Base-by-base conservation (phyloP, 2,329 filamentous ascomycete species). In the Teratosphaeria nubilosa region DNA sequence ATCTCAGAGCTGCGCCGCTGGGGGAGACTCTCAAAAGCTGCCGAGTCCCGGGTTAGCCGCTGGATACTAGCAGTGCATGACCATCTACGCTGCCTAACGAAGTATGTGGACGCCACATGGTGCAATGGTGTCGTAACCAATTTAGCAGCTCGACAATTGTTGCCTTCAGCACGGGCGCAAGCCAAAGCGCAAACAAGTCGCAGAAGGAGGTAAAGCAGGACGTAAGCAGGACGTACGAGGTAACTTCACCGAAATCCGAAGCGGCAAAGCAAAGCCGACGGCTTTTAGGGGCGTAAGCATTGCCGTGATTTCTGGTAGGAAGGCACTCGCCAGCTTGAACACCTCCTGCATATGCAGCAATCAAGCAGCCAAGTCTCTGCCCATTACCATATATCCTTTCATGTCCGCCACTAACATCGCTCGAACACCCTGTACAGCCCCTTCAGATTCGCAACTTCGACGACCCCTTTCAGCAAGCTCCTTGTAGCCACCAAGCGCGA, bases 341-440 rank as follows among this genome's bases (percentile, higher is more conserved):
- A 5, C n/a, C 5, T 22, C 20, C 22, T 48, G n/a, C 41, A 22
- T 10, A 48, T 48, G 14, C 16, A 48, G 41, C 41, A 16, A 20
- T 48, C 41, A 22, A 48, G 41, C 41, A 48, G n/a, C 16, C n/a
- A 22, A 48, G 4, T 48, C 41, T 41, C 41, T 48, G n/a, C 20
- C 10, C n/a, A 22, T 48, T 48, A 11, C 20, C n/a, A 48, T 9
- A 22, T 11, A 6, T 48, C 10, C n/a, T 20, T 22, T 16, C 16
- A n/a, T 5, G 20, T 10, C 20, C 10, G 41, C 20, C 20, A 22
- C n/a, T 24, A 97, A 72, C 94, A 97, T 57, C 94, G 79, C 75
- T 99, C 94, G 78, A 99, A 99, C 2, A 97, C 91, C 52, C 89
- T 80, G 73, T 99, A 99, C 59, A 99, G 71, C 0, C 91, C 91